A percentile compares a stretch with the other conserved stretches of the same genome.
These are phyloP conservation scores for Vitis hybrid DNA, from an alignment of 177 flowering plant genomes.

Conservation along the genomic window DNA sequence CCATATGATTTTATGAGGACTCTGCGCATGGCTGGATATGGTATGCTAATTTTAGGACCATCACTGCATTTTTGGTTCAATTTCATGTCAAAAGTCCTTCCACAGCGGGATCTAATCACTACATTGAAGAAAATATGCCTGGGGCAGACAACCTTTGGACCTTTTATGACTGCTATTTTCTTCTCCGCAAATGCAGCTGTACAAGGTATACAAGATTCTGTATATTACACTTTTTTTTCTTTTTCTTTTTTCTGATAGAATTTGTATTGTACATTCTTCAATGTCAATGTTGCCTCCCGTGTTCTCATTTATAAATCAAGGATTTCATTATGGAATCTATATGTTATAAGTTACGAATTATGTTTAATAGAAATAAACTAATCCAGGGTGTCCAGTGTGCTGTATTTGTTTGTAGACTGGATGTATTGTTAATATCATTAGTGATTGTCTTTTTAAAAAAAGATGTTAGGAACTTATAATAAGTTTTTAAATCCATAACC, in stretches of 20 bases:
- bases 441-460: no score
- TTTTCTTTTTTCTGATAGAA: constrained; percentile 5
- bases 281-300: not conserved
- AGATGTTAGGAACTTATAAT: no score
- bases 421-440: no score
- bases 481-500: no score
- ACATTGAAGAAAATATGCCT: constrained; percentile 78
- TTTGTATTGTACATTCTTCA: no score
- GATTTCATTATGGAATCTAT: not conserved
- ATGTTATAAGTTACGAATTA: no score
- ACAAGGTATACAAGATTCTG: constrained; percentile 40
- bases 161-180: constrained; percentile 69
- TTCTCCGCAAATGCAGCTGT: constrained; percentile 71
- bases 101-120: constrained; percentile 59
- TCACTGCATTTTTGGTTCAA: constrained; percentile 90
- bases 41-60: constrained; percentile 79
- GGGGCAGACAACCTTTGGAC: constrained; percentile 81
- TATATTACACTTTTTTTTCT: no score
- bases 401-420: no score
- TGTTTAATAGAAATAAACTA: no score
- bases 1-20: constrained; percentile 76
- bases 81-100: constrained; percentile 66
- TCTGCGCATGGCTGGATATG: constrained; percentile 81
- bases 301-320: not conserved
- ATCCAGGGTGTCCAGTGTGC: no score